Base-by-base conservation (phyloP, 371 early-diverging fungal species). In the Lichtheimia corymbifera region DNA sequence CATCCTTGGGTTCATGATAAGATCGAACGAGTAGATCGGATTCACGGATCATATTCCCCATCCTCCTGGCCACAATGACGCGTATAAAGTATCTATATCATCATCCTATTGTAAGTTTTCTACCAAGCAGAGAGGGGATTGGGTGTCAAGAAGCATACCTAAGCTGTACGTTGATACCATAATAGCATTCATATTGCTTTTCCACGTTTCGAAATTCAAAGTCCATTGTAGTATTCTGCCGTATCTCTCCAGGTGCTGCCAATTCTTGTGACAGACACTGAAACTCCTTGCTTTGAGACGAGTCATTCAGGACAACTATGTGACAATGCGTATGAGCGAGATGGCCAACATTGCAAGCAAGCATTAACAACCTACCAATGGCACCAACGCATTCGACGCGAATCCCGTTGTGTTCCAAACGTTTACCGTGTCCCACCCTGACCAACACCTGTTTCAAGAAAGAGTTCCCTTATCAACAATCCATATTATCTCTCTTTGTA, bases 301-400 rank as follows among this genome's bases (percentile, higher is more conserved):
- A 86, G 72, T 97, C 96, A 72, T 95, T 92, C 73, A 91, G 96
- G 65, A 97, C 24, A n/a, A 56, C 57, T 56, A 35, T 35, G 11
- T 2, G 35, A 35, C 11, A 35, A 35, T 35, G 35, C 5, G 35
- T 2, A 35, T 2, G 9, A 35, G 35, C 35, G 9, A 35, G 35
- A 35, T 35, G 35, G 7, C 28, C 28, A 28, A 7, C 28, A 28
- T 35, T 0, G 35, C 35, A 6, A 0, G 5, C 35, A 6, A 1
- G 22, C 1, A 9, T 35, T n/a, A n/a, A 24, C 14, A 0, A 4
- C 53, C 73, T 86, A 92, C 94, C 94, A 66, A 96, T 96, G 70
- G 90, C 85, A 17, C 97, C 97, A 18, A 97, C 88, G 68, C 97
- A 96, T 72, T 99, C 97, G 24, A 97, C 91, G 61, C 95, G 95